Percentiles rank a stretch among this genome's conserved stretches.
phyloP scores from a whole-genome alignment of 805 yeast genomes.

The Teunomyces kruisii region DNA sequence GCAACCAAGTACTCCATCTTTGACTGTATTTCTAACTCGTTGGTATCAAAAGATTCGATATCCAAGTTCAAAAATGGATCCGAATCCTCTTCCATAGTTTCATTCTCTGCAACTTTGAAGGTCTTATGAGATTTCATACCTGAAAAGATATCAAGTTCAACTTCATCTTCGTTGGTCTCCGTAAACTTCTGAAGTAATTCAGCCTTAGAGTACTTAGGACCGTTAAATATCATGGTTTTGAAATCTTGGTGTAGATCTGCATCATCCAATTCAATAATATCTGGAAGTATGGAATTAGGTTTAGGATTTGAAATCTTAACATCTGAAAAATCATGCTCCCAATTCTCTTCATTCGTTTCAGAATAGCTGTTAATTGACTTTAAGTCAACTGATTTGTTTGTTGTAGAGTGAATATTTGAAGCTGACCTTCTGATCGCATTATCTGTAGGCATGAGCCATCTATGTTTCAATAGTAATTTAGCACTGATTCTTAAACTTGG shows the following conservation, averaged over 20 bases:
- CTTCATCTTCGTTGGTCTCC: slow-evolving; percentile 23
- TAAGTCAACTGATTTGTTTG: slow-evolving; percentile 4
- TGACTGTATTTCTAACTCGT: slow-evolving; percentile 40
- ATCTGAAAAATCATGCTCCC: slow-evolving; percentile 34
- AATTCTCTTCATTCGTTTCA: slow-evolving; percentile 32
- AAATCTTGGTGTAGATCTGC: slow-evolving; percentile 9
- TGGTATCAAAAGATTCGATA: slow-evolving; percentile 38
- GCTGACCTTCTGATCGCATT: neutral
- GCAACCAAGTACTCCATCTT: slow-evolving; percentile 38
- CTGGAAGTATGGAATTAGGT: slow-evolving; percentile 4
- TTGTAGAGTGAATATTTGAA: neutral
- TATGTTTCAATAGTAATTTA: slow-evolving; percentile 51
- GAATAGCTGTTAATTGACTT: slow-evolving; percentile 26
- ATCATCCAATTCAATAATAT: slow-evolving; percentile 6
- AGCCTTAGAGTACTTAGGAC: slow-evolving; percentile 16
- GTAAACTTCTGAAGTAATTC: slow-evolving; percentile 32
- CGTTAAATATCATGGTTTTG: slow-evolving; percentile 7
- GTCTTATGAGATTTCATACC: neutral
- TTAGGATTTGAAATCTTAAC: slow-evolving; percentile 9
- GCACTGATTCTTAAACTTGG: slow-evolving; percentile 62
- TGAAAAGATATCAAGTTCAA: slow-evolving; percentile 3
- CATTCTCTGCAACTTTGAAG: neutral
- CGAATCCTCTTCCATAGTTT: slow-evolving; percentile 19
- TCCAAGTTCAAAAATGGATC: slow-evolving; percentile 43
- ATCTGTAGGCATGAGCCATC: slow-evolving; percentile 49